These are phyloP conservation scores for Apiotrichum veenhuisii DNA, from an alignment of 1,284 basidiomycete genomes.

Conservation along the genomic window DNA sequence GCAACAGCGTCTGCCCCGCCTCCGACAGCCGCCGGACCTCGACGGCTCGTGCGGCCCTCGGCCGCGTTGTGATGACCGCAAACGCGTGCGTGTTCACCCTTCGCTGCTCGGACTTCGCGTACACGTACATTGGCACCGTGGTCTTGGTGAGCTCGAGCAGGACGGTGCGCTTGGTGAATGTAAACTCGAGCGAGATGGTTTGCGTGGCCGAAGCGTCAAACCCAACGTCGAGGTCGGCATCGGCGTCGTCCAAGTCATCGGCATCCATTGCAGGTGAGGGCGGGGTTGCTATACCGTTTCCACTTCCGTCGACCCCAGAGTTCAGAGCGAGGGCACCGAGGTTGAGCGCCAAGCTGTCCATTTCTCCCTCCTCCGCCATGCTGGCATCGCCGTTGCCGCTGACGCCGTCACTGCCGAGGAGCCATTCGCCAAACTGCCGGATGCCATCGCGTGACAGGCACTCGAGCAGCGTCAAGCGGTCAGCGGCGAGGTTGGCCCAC, in stretches of 20 bases:
- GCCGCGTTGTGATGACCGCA: constrained; percentile 33
- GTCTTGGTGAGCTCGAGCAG: constrained; percentile 36
- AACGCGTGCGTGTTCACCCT: constrained; percentile 28
- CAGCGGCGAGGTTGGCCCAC: constrained; percentile 26
- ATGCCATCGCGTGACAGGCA: constrained; percentile 32
- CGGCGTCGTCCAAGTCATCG: constrained; percentile 24
- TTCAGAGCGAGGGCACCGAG: too few relatives aligned
- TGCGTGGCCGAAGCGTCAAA: background rate
- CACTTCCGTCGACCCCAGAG: too few relatives aligned
- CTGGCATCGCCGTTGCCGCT: background rate
- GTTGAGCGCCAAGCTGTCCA: background rate
- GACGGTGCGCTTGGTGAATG: constrained; percentile 11
- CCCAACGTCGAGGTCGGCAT: constrained; percentile 23
- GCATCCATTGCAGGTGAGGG: too few relatives aligned
- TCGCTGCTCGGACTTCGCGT: background rate
- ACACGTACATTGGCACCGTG: constrained; percentile 25
- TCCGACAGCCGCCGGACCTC: background rate
- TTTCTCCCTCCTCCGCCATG: background rate
- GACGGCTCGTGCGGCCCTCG: background rate
- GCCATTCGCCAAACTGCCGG: constrained; percentile 35
- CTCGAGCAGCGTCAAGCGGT: constrained; percentile 25
- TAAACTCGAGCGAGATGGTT: constrained; percentile 28
- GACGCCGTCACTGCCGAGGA: constrained; percentile 10
- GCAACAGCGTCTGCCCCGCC: background rate
- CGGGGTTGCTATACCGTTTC: too few relatives aligned